Conservation (phyloP, 2,329 filamentous ascomycete genomes). For the Fusarium compactum region DNA sequence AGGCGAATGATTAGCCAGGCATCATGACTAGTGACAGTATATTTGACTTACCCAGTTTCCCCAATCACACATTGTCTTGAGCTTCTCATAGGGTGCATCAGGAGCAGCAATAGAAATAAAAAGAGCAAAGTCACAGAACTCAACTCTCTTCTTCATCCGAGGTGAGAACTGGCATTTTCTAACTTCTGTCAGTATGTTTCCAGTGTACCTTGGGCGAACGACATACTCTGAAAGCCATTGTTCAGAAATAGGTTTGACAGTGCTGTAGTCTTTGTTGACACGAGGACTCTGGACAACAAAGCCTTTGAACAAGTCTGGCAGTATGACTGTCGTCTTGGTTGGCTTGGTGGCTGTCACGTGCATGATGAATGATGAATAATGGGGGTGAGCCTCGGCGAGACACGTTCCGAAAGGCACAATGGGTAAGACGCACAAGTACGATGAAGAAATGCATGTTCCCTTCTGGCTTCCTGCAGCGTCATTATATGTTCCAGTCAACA, state of each 20-base stretch:
- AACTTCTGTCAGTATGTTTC: rapidly evolving
- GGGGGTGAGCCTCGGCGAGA: no score
- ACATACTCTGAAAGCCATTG: constrained; percentile 24
- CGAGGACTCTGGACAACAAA: constrained; percentile 14
- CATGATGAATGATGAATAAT: neutral
- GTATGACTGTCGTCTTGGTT: neutral
- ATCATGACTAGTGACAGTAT: rapidly evolving
- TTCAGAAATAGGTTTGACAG: constrained; percentile 20
- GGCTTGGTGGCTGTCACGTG: neutral
- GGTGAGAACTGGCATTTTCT: constrained; percentile 14
- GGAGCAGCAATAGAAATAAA: constrained; percentile 24
- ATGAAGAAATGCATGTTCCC: neutral
- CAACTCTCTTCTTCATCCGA: constrained; percentile 19
- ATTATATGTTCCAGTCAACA: neutral
- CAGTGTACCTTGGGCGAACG: rapidly evolving
- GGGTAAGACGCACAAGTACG: neutral
- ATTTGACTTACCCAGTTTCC: constrained; percentile 20
- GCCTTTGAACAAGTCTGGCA: constrained; percentile 13
- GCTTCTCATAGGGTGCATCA: constrained; percentile 10
- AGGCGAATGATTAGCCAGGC: neutral
- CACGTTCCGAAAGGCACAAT: neutral
- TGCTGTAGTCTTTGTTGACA: constrained; percentile 7
- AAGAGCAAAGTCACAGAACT: constrained; percentile 24
- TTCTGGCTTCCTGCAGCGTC: neutral
- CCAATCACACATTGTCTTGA: constrained; percentile 29